Percentiles rank a stretch among this genome's conserved stretches.
Conservation (phyloP, 768 basidiomycete species). For the Serendipita indica region DNA sequence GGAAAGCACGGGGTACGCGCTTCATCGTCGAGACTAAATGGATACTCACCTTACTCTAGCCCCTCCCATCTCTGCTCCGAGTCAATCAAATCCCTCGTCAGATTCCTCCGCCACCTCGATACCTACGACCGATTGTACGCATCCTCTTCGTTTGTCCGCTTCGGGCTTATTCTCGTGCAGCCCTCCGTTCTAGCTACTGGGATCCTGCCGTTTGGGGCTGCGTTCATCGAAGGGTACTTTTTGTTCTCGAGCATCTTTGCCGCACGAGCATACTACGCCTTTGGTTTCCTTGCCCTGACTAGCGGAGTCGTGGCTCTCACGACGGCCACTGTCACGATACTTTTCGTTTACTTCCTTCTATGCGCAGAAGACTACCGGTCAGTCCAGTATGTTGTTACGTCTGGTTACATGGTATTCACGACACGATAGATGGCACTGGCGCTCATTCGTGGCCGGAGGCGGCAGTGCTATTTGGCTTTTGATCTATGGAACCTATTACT, state of each 20-base stretch:
- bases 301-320: constrained; percentile 71
- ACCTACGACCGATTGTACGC: constrained; percentile 66
- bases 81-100: constrained; percentile 93
- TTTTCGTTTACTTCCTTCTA: constrained; percentile 79
- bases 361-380: constrained; percentile 92
- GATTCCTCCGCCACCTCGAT: constrained; percentile 76
- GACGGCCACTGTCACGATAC: constrained; percentile 79
- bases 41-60: constrained; percentile 28
- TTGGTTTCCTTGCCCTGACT: constrained; percentile 85
- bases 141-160: too few species aligned
- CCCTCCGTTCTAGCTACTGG: constrained; percentile 69
- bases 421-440: constrained; percentile 78
- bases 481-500: constrained; percentile 78
- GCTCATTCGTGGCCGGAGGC: constrained; percentile 81
- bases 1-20: constrained; percentile 65
- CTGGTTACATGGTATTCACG: constrained; percentile 10
- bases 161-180: constrained; percentile 18
- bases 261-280: constrained; percentile 86
- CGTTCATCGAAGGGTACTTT: constrained; percentile 90
- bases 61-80: constrained; percentile 65
- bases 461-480: constrained; percentile 87
- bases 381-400: constrained; percentile 14
- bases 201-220: constrained; percentile 86
- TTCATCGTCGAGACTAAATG: not conserved
- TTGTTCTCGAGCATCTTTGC: constrained; percentile 85